Evolutionary conservation across 768 basidiomycete species (phyloP).

Genomic region (Calocera viscosa): DNA sequence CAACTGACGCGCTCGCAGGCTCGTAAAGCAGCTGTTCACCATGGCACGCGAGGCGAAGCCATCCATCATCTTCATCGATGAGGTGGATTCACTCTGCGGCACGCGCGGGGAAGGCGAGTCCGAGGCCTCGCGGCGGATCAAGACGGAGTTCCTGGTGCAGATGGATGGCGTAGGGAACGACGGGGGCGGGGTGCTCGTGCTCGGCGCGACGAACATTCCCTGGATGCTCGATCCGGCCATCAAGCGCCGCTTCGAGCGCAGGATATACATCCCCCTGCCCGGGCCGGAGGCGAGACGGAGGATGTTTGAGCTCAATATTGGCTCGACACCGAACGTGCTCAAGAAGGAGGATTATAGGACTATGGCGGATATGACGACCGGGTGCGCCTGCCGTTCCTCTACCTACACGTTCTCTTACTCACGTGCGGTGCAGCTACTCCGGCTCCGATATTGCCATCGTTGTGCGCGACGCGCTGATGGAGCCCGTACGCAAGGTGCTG

Average conservation of each 20-base stretch:
- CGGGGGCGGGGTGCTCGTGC: slow-evolving; percentile 86
- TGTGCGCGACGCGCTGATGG: slow-evolving; percentile 95
- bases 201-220: slow-evolving; percentile 97
- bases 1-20: slow-evolving; percentile 33
- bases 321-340: slow-evolving; percentile 79
- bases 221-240: slow-evolving; percentile 97
- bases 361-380: slow-evolving; percentile 79
- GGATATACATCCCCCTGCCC: slow-evolving; percentile 95
- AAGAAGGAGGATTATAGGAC: slow-evolving; percentile 60
- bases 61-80: slow-evolving; percentile 97
- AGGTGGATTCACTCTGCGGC: slow-evolving; percentile 91
- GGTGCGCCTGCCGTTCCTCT: slow-evolving; percentile 31
- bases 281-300: slow-evolving; percentile 79
- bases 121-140: slow-evolving; percentile 91
- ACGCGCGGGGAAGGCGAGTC: slow-evolving; percentile 94
- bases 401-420: background rate
- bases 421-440: slow-evolving; percentile 44
- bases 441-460: slow-evolving; percentile 91
- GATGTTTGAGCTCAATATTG: slow-evolving; percentile 97
- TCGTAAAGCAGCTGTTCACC: slow-evolving; percentile 91
- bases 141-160: slow-evolving; percentile 94
- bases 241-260: slow-evolving; percentile 94
- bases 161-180: slow-evolving; percentile 99
- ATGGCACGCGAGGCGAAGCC: slow-evolving; percentile 95
- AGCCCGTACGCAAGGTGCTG: slow-evolving; percentile 92